A percentile compares a stretch with the other conserved stretches of the same genome.
Conservation (phyloP, 2,329 filamentous ascomycete genomes). For the Pyrenophora tritici-repentis region DNA sequence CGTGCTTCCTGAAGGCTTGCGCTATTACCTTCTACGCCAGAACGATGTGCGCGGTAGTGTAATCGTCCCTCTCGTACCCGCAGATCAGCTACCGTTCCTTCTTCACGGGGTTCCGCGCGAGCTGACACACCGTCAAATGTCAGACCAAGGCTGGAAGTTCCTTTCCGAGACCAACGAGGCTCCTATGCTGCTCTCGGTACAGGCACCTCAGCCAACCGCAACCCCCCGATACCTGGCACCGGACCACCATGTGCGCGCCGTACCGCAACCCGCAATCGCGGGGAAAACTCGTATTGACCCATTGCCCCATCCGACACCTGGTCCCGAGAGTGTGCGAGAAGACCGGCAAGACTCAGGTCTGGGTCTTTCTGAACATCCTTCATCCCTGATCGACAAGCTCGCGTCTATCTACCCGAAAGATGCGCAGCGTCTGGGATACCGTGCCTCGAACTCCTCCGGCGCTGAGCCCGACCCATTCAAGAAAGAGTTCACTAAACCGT, state of each 20-base stretch:
- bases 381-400: slow-evolving; percentile 31
- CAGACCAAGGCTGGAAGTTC: slow-evolving; percentile 32
- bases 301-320: not conserved
- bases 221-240: slow-evolving; percentile 22
- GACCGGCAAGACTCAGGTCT: not conserved
- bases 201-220: slow-evolving; percentile 2
- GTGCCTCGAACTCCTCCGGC: slow-evolving; percentile 42
- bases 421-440: slow-evolving; percentile 35
- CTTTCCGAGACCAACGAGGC: slow-evolving; percentile 21
- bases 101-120: slow-evolving; percentile 46
- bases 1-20: slow-evolving; percentile 22
- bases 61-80: slow-evolving; percentile 50
- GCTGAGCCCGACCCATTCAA: slow-evolving; percentile 52
- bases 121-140: slow-evolving; percentile 36
- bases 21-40: slow-evolving; percentile 48
- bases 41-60: slow-evolving; percentile 16
- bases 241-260: slow-evolving; percentile 20
- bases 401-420: slow-evolving; percentile 33
- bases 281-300: not conserved
- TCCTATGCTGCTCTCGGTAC: slow-evolving; percentile 13
- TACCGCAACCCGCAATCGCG: not conserved
- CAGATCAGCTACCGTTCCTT: slow-evolving; percentile 51
- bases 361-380: not conserved
- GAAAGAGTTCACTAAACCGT: slow-evolving; percentile 84
- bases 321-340: not conserved